Percentiles rank a stretch among this genome's conserved stretches.
These are phyloP conservation scores for Aspergillus terreus DNA, from an alignment of 2,329 filamentous ascomycete genomes.

Conservation along the genomic window DNA sequence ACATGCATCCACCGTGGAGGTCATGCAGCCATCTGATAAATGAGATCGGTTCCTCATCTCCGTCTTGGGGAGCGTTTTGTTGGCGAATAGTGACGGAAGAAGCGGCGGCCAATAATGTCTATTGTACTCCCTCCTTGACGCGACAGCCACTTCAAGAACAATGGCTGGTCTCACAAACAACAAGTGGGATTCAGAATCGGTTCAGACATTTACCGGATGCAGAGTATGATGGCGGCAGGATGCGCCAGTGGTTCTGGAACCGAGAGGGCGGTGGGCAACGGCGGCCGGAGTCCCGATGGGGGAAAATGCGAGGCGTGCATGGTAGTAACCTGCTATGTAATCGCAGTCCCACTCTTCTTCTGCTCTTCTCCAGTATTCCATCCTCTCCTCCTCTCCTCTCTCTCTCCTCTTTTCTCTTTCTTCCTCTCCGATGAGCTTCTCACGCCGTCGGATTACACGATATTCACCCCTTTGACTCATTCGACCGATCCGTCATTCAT, in stretches of 20 bases:
- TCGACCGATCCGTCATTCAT: not conserved
- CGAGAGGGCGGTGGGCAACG: not conserved
- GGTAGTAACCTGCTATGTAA: not conserved
- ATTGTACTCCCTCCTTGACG: not conserved
- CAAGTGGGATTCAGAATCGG: not conserved
- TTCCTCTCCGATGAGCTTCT: not conserved
- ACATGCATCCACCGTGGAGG: not conserved
- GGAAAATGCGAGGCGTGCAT: not conserved
- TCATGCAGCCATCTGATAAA: constrained; percentile 1
- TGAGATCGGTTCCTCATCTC: not conserved
- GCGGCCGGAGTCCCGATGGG: not conserved
- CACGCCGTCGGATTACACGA: not conserved
- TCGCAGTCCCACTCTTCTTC: not conserved
- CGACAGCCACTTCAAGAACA: not conserved
- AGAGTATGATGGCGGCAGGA: not conserved
- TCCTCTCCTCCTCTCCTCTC: not conserved
- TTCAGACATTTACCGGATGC: not conserved
- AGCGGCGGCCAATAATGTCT: not conserved
- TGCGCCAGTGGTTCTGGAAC: not conserved
- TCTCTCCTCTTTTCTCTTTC: not conserved
- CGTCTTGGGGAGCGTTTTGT: not conserved
- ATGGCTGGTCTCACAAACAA: not conserved
- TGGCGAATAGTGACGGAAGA: not conserved
- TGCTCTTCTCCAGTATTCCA: constrained; percentile 1
- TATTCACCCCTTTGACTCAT: not conserved